phyloP scores from a whole-genome alignment of 306 rosid species.

The Glycine soja region DNA sequence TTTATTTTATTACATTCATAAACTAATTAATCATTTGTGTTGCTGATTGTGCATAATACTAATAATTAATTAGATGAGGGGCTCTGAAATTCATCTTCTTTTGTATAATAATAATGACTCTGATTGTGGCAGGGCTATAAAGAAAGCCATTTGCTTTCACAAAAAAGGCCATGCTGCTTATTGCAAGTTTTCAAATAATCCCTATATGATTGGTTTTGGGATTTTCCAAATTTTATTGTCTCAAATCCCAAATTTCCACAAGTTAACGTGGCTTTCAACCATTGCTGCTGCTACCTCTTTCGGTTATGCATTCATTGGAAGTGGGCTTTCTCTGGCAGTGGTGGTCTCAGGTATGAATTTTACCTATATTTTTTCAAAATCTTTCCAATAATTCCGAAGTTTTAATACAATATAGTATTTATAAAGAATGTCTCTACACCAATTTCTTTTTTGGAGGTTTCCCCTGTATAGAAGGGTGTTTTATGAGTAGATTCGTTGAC shows the following conservation, averaged over 20 bases:
- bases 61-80: background rate
- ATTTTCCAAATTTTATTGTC: conserved; percentile 59
- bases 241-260: conserved; percentile 68
- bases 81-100: background rate
- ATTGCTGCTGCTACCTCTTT: conserved; percentile 72
- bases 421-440: background rate
- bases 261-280: conserved; percentile 62
- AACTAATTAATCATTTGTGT: background rate
- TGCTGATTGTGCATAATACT: background rate
- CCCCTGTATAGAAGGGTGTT: background rate
- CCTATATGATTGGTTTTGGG: conserved; percentile 68
- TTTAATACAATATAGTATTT: background rate
- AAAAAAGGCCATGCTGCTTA: conserved; percentile 48
- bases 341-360: conserved; percentile 49
- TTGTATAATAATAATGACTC: background rate
- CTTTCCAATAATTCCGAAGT: background rate
- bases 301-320: conserved; percentile 66
- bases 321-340: conserved; percentile 60
- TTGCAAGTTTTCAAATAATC: conserved; percentile 75
- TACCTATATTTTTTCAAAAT: background rate
- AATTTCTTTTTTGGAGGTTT: background rate
- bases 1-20: background rate
- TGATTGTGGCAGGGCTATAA: conserved; percentile 60
- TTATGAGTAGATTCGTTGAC: background rate
- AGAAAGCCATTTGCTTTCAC: conserved; percentile 67